Base-by-base conservation (phyloP, 768 basidiomycete genomes). In the Kwoniella sp. region DNA sequence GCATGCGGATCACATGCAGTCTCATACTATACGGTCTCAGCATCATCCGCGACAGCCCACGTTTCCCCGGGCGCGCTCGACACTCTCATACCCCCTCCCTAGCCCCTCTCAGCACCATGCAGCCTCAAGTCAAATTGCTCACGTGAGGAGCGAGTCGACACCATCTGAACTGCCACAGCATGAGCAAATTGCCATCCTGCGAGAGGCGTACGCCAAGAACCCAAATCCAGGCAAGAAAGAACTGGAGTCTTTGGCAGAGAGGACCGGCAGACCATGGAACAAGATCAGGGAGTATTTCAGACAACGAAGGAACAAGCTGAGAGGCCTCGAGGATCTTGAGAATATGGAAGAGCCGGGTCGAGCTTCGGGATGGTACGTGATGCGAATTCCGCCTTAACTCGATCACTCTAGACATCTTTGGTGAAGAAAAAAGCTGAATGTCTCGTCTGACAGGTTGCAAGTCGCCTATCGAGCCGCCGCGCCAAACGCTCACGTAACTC, bases 201-300 rank as follows among this genome's bases (percentile, higher is more conserved):
- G 76, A 20, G 72, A 73, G 29, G 64, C 53, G 11, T 77, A 75
- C 52, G 60, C 69, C 2, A 54, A 64, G 13, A 77, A 77, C 56
- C 76, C 76, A 11, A 71, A 65, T 61, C 76, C 76, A 5, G 56
- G 64, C n/a, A 70, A 68, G 55, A 61, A 47, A 47, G 70, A 77
- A 23, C 53, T 72, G n/a, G 70, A 72, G 23, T 37, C 45, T 38
- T 51, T 77, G 54, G 70, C 73, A 4, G 64, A 66, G 48, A 66
- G 62, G 53, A 77, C 76, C 12, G 76, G 76, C 4, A 34, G 76
- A 65, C 64, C 68, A 1, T 75, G 72, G 72, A 67, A 56, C 31
- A 77, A 74, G 61, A 72, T 76, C 28, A 59, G 75, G 51, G 73
- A 76, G 63, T 76, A 76, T 57, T 78, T 78, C 56, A 62, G 76